A percentile compares a stretch with the other conserved stretches of the same genome.
Conservation (phyloP, 345 rosid species). For the Arabis alpina region DNA sequence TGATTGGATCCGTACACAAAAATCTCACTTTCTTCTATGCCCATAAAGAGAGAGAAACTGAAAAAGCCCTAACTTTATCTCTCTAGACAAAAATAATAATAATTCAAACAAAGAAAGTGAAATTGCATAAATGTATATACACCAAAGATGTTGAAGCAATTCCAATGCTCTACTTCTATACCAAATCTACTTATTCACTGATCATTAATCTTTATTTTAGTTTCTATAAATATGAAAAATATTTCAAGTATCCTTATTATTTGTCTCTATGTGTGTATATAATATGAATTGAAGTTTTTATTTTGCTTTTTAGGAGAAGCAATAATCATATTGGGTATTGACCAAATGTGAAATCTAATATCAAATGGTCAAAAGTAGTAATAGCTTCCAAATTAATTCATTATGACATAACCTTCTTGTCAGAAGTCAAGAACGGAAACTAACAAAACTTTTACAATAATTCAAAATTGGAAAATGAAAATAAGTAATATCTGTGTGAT, state of each 20-base stretch:
- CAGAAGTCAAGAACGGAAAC: conserved; percentile 63
- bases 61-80: conserved; percentile 40
- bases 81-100: conserved; percentile 9
- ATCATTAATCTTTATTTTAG: conserved; percentile 5
- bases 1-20: conserved; percentile 58
- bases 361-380: conserved; percentile 38
- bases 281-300: background rate
- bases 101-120: conserved; percentile 13
- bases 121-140: conserved; percentile 54
- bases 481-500: conserved; percentile 49
- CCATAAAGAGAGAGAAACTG: conserved; percentile 33
- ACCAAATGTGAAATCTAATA: conserved; percentile 38
- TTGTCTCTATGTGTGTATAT: conserved; percentile 17
- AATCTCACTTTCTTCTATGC: conserved; percentile 37
- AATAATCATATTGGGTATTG: conserved; percentile 30
- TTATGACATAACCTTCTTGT: conserved; percentile 61
- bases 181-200: conserved; percentile 29
- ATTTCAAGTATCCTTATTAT: conserved; percentile 4
- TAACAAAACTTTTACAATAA: conserved; percentile 25
- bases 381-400: conserved; percentile 32
- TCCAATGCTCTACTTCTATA: conserved; percentile 31
- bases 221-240: background rate
- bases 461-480: background rate
- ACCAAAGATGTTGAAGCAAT: conserved; percentile 54
- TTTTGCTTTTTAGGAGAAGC: background rate